phyloP scores from a whole-genome alignment of 2,329 filamentous ascomycete species.

The Paecilomyces dactylethromorphus region DNA sequence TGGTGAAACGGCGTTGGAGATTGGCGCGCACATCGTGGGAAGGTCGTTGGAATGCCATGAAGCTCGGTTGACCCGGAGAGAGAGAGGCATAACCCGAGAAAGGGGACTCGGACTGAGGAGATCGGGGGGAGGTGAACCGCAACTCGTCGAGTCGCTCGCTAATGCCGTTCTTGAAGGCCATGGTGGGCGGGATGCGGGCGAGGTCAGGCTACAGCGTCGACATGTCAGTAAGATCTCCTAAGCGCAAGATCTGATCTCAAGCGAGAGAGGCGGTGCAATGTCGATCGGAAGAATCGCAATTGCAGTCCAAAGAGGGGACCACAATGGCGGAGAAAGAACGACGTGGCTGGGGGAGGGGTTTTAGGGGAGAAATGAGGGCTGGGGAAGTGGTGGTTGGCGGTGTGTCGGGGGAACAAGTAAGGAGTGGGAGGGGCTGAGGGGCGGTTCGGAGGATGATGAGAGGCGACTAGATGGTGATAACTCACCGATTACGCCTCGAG shows the following conservation, averaged over 20 bases:
- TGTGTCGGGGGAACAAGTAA: conserved; percentile 26
- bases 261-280: not conserved
- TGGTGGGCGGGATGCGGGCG: conserved; percentile 30
- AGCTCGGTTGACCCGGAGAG: conserved; percentile 59
- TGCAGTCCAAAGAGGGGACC: conserved; percentile 3
- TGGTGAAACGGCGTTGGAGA: conserved; percentile 88
- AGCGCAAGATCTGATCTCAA: not conserved
- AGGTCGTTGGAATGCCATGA: conserved; percentile 51
- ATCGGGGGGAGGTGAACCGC: conserved; percentile 70
- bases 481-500: not conserved
- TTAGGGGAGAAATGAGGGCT: conserved; percentile 4
- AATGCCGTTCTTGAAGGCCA: conserved; percentile 60
- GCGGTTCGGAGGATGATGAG: conserved; percentile 4
- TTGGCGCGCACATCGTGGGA: conserved; percentile 66
- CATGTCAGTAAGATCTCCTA: not conserved
- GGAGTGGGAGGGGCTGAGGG: conserved; percentile 32
- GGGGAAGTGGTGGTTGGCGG: conserved; percentile 20
- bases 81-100: conserved; percentile 71
- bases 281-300: not conserved
- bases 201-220: conserved; percentile 10
- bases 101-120: conserved; percentile 67
- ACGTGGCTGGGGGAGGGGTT: conserved; percentile 10
- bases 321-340: conserved; percentile 3
- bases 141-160: conserved; percentile 70
- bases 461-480: conserved; percentile 4